Conservation (phyloP, 192 early-diverging fungal genomes). For the Helicostylum pulchrum region DNA sequence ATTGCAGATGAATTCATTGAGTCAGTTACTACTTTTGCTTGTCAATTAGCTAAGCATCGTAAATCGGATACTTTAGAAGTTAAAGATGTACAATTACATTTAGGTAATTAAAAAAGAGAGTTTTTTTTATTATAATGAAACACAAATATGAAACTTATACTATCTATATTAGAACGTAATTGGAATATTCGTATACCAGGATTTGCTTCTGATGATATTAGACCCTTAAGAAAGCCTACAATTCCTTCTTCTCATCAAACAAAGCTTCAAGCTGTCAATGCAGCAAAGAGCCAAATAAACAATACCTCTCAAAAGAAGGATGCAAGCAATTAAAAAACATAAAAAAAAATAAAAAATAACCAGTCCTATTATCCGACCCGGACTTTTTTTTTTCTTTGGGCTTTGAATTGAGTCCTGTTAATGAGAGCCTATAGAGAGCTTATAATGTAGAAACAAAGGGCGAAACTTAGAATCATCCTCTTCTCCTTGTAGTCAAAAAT, state of each 20-base stretch:
- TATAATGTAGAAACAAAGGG: no score
- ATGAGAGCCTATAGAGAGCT: no score
- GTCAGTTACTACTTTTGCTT: slow-evolving; percentile 77
- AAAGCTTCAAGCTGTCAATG: slow-evolving; percentile 58
- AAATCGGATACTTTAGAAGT: slow-evolving; percentile 73
- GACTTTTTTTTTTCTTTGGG: no score
- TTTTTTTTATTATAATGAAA: background rate
- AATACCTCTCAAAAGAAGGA: slow-evolving; percentile 13
- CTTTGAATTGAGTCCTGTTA: no score
- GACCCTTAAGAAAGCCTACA: slow-evolving; percentile 66
- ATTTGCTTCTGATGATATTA: slow-evolving; percentile 78
- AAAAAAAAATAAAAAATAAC: no score
- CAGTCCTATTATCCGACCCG: no score
- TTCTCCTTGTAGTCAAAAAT: no score
- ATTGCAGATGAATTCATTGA: slow-evolving; percentile 88
- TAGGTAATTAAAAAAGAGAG: slow-evolving; percentile 46
- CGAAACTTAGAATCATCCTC: no score
- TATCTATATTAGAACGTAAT: slow-evolving; percentile 59
- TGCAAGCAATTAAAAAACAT: background rate
- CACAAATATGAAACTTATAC: background rate
- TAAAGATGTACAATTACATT: slow-evolving; percentile 83
- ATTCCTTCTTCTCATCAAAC: slow-evolving; percentile 63
- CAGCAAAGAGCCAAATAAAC: slow-evolving; percentile 38
- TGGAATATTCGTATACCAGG: slow-evolving; percentile 90
- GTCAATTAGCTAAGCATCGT: slow-evolving; percentile 81